Base-by-base conservation (phyloP, 2,329 filamentous ascomycete species). In the Fusarium agapanthi region DNA sequence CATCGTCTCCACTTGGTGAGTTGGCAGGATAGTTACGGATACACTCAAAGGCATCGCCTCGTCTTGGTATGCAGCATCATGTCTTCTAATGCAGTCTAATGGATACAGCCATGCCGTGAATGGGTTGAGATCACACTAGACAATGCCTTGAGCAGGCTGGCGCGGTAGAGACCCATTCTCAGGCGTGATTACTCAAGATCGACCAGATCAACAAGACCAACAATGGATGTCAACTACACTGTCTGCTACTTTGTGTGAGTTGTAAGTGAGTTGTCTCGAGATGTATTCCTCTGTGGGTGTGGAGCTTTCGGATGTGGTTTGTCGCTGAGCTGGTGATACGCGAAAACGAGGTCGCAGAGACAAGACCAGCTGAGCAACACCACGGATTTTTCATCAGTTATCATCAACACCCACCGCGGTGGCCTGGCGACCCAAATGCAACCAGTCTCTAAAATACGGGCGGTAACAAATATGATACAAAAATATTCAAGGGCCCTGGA, bases 1-100 rank as follows among this genome's bases (percentile, higher is more conserved):
- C 67, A 71, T 71, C 69, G 62, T 38, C 58, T 72, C 72, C 72
- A 72, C 75, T 71, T 76, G 71, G 59, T 76, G 75, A 73, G 75
- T 54, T 76, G 75, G 75, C 74, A 65, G 62, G 64, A 67, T 73
- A 73, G 74, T 67, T 57, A 64, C 69, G 65, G 69, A 53, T 30
- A 58, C 40, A 40, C 37, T 68, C 32, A 22, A 55, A 30, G 40
- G 28, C 48, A 53, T 58, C 43, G 50, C 48, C 43, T 44, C 54
- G 61, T 59, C 61, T 43, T 51, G 44, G 40, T 67, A 58, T 54
- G 65, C 43, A 67, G 43, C 63, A 48, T 67, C 37, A 30, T 61
- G 56, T 48, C 62, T 61, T 60, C 62, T 54, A 57, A 68, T 70
- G 69, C 66, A 65, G 58, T 69, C 57, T 68, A 51, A 64, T 53